These are phyloP conservation scores for Debaryomycetaceae sp. DNA, from an alignment of 1,139 yeast genomes.

Conservation along the genomic window DNA sequence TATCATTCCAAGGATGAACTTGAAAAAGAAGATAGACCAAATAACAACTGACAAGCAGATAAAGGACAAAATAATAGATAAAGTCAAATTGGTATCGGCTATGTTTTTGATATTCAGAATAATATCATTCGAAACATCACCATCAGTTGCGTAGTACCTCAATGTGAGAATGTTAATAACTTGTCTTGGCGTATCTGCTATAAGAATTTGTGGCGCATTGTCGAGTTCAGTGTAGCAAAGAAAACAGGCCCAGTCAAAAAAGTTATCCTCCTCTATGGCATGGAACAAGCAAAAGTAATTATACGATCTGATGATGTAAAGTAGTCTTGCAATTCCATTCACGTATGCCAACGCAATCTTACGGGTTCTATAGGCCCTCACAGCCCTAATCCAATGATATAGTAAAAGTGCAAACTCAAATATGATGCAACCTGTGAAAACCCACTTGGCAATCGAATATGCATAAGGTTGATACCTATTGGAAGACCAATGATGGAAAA, in stretches of 20 bases:
- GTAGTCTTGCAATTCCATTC: slow-evolving; percentile 56
- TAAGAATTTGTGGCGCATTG: slow-evolving; percentile 57
- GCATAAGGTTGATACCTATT: slow-evolving; percentile 54
- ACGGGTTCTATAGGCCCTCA: slow-evolving; percentile 52
- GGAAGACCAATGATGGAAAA: slow-evolving; percentile 72
- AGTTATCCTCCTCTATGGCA: slow-evolving; percentile 61
- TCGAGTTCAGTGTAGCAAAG: slow-evolving; percentile 65
- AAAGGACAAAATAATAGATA: slow-evolving; percentile 68
- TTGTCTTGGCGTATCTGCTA: slow-evolving; percentile 90
- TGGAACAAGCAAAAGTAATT: slow-evolving; percentile 71
- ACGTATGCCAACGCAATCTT: slow-evolving; percentile 73
- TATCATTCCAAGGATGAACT: slow-evolving; percentile 55
- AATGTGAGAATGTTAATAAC: slow-evolving; percentile 75
- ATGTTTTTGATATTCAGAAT: slow-evolving; percentile 52
- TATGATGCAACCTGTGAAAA: slow-evolving; percentile 82
- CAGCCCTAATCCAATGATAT: slow-evolving; percentile 60
- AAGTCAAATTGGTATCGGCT: slow-evolving; percentile 57
- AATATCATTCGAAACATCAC: slow-evolving; percentile 42
- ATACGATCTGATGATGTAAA: slow-evolving; percentile 56
- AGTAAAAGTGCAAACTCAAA: slow-evolving; percentile 59
- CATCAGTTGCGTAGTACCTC: slow-evolving; percentile 50
- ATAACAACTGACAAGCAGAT: slow-evolving; percentile 75
- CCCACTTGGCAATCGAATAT: slow-evolving; percentile 65
- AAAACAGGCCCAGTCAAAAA: slow-evolving; percentile 66
- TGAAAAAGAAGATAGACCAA: slow-evolving; percentile 67